A percentile compares a stretch with the other conserved stretches of the same genome.
Evolutionary conservation across 768 basidiomycete species (phyloP).

Genomic region (Leucosporidium scottii): DNA sequence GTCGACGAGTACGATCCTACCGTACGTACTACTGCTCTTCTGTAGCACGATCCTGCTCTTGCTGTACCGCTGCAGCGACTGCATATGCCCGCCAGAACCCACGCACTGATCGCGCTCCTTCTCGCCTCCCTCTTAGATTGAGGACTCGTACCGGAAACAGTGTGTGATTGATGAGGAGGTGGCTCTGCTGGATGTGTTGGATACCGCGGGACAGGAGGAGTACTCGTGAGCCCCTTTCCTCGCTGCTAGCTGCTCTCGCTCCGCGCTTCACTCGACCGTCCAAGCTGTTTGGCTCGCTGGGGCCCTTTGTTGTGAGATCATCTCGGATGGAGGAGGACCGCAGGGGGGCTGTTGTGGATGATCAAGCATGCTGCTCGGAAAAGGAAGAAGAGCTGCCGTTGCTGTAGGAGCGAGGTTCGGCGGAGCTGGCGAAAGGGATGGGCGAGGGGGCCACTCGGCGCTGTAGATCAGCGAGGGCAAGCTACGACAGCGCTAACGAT

Average conservation of each 20-base stretch:
- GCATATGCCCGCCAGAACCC: too few species aligned
- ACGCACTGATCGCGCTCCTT: neutral
- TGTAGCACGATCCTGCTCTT: too few species aligned
- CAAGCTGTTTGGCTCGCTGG: too few species aligned
- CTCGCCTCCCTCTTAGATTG: neutral
- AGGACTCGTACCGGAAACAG: slow-evolving; percentile 84
- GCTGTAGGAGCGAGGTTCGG: too few species aligned
- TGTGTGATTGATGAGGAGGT: slow-evolving; percentile 49
- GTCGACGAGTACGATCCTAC: slow-evolving; percentile 45
- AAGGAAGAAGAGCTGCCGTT: too few species aligned
- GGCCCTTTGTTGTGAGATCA: too few species aligned
- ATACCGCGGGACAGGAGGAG: slow-evolving; percentile 66
- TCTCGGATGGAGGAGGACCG: too few species aligned
- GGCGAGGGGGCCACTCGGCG: neutral
- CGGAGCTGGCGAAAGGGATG: too few species aligned
- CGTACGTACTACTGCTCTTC: slow-evolving; percentile 34
- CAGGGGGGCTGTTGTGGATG: too few species aligned
- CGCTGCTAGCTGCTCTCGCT: neutral
- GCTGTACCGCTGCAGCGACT: neutral
- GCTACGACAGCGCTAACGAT: neutral
- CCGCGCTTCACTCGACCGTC: neutral
- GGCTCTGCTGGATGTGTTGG: slow-evolving; percentile 48
- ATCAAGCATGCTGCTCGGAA: too few species aligned
- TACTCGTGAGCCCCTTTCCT: slow-evolving; percentile 64
- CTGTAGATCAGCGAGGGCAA: neutral